Base-by-base conservation (phyloP, 352 stramenopile species). In the Pythium periplocum region DNA sequence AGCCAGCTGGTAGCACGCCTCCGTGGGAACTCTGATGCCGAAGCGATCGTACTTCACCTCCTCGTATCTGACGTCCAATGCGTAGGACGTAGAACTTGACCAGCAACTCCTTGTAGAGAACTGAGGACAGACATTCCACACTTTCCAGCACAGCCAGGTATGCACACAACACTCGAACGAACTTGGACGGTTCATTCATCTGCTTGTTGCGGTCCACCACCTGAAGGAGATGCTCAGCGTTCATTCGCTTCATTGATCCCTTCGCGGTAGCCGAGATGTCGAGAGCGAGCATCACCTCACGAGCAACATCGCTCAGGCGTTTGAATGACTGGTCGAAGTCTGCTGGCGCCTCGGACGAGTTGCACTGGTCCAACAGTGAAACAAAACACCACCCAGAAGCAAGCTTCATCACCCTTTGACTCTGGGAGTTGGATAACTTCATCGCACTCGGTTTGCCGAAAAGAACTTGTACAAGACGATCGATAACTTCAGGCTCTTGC, bases 351-450 rank as follows among this genome's bases (percentile, higher is more conserved):
- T 37, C 34, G 34, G 44, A 41, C 12, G 52, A 34, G n/a, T 40
- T 8, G 1, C 52, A 7, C 36, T 44, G 10, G 31, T 42, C 42
- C 5, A 59, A 0, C 6, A 44, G 35, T 17, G 51, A 59, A 2
- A 64, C 2, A 12, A 64, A 46, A 48, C 59, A 66, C 6, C 45
- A 45, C 37, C 11, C 33, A 47, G 35, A 50, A 12, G 58, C 49
- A 34, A 66, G 35, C 45, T 59, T 61, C 9, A 66, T 44, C 8
- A 61, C 50, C 33, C 54, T 46, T 30, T 66, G 59, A 9, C 48
- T 66, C 45, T 66, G 59, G 5, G 59, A 61, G 11, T 66, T 66
- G 31, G 59, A 66, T 10, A 66, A 12, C 53, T 66, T 66, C 53
- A 66, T 53, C 30, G 39, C 38, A 12, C 44, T 49, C 8, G 58